These are phyloP conservation scores for Xylaria scruposa DNA, from an alignment of 495 filamentous ascomycete species.

Conservation along the genomic window DNA sequence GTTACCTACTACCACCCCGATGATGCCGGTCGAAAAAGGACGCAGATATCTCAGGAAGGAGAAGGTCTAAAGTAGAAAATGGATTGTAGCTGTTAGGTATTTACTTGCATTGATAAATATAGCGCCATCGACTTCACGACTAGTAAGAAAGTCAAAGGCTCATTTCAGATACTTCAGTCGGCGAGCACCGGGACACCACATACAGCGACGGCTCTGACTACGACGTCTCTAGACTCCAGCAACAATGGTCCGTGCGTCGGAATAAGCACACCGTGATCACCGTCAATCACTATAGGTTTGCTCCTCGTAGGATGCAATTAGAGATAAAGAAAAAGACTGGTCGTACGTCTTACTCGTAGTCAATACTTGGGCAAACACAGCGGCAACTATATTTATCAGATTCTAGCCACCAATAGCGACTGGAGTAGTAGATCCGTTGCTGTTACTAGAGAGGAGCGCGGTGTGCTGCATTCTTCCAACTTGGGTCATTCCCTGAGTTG, in stretches of 20 bases:
- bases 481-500: background rate
- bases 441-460: constrained; percentile 51
- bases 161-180: constrained; percentile 28
- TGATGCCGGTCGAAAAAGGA: no score
- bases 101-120: no score
- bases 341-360: constrained; percentile 31
- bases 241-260: constrained; percentile 65
- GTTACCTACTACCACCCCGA: no score
- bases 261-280: constrained; percentile 53
- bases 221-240: constrained; percentile 65
- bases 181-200: constrained; percentile 57
- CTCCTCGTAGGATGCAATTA: background rate
- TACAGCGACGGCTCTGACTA: constrained; percentile 62
- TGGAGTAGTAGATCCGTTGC: constrained; percentile 57
- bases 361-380: constrained; percentile 59
- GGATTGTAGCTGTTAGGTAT: no score
- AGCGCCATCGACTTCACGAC: no score
- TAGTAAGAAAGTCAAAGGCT: no score
- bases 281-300: constrained; percentile 54
- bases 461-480: background rate
- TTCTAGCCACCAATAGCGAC: constrained; percentile 66
- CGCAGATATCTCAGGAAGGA: no score
- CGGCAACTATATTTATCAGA: no score
- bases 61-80: no score
- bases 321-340: background rate